Percentiles rank a stretch among this genome's conserved stretches.
Evolutionary conservation across 495 filamentous ascomycete genomes (phyloP).

Genomic region (Parathielavia hyrcaniae): DNA sequence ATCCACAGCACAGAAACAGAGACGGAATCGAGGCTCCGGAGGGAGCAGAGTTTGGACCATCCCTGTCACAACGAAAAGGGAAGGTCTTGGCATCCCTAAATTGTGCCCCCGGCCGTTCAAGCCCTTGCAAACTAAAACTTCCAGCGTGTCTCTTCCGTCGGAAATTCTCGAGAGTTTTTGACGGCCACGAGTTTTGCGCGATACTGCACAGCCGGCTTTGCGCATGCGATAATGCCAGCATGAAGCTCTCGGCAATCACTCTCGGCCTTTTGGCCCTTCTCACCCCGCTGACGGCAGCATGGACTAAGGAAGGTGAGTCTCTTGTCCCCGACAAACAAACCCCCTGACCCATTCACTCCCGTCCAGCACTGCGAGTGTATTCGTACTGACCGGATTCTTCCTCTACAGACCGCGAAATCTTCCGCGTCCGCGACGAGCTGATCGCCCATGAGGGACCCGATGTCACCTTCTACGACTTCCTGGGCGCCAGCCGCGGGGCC

Average conservation of each 20-base stretch:
- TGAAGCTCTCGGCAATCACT: slow-evolving; percentile 48
- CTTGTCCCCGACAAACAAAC: slow-evolving; percentile 8
- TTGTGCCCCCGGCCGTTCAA: neutral
- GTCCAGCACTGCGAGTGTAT: no score
- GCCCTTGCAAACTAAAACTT: slow-evolving; percentile 12
- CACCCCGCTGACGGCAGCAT: slow-evolving; percentile 60
- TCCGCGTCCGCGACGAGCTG: slow-evolving; percentile 84
- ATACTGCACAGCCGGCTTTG: neutral
- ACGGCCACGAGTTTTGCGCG: neutral
- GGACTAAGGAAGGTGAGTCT: slow-evolving; percentile 72
- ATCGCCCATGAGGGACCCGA: slow-evolving; percentile 65
- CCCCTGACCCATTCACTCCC: neutral
- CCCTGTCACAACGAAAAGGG: neutral
- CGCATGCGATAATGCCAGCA: slow-evolving; percentile 35
- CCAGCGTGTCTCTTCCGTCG: slow-evolving; percentile 13
- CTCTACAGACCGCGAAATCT: slow-evolving; percentile 86
- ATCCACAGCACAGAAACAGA: no score
- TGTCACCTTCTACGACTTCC: slow-evolving; percentile 91
- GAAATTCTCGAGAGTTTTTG: neutral
- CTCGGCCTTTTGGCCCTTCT: slow-evolving; percentile 53
- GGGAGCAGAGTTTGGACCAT: no score
- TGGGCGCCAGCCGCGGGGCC: slow-evolving; percentile 65
- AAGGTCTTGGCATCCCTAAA: slow-evolving; percentile 14
- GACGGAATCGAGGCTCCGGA: no score
- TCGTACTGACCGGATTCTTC: slow-evolving; percentile 10